Conservation (phyloP, 2,329 filamentous ascomycete species). For the Malbranchea zuffiana region DNA sequence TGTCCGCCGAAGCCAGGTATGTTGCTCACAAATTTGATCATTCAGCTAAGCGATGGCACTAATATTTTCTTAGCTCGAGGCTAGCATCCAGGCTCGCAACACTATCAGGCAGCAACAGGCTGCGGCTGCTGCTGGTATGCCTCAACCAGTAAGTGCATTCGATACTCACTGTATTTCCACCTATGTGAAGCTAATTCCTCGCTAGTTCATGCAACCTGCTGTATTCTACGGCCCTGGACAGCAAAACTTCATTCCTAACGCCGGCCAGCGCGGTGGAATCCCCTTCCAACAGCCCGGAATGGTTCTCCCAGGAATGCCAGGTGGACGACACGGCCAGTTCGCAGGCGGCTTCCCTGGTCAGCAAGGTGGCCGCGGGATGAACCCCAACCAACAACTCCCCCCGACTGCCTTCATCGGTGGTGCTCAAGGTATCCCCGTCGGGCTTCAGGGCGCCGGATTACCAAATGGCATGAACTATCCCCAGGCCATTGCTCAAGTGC, state of each 20-base stretch:
- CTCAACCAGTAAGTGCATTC: constrained; percentile 41
- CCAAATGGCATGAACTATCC: constrained; percentile 72
- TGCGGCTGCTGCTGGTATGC: constrained; percentile 79
- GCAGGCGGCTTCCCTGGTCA: constrained; percentile 68
- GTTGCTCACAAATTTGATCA: constrained; percentile 6
- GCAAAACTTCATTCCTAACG: constrained; percentile 44
- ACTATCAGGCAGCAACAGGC: constrained; percentile 97
- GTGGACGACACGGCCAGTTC: constrained; percentile 77
- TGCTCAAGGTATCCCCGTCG: constrained; percentile 55
- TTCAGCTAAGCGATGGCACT: constrained; percentile 3
- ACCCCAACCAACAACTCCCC: constrained; percentile 72
- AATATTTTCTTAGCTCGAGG: constrained; percentile 55
- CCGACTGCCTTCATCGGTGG: constrained; percentile 77
- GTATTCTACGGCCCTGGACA: constrained; percentile 82
- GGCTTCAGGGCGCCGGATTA: constrained; percentile 50
- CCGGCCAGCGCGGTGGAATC: constrained; percentile 49
- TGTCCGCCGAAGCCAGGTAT: constrained; percentile 83
- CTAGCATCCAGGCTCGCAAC: constrained; percentile 97
- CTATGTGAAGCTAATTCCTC: constrained; percentile 3
- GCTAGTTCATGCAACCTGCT: constrained; percentile 68
- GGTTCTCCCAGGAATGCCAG: constrained; percentile 59
- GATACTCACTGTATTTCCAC: constrained; percentile 5
- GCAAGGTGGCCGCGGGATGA: constrained; percentile 76
- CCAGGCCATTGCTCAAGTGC: constrained; percentile 70
- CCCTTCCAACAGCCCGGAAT: constrained; percentile 47